Conservation (phyloP, 305 asterid genomes). For the Fraxinus paxiana region DNA sequence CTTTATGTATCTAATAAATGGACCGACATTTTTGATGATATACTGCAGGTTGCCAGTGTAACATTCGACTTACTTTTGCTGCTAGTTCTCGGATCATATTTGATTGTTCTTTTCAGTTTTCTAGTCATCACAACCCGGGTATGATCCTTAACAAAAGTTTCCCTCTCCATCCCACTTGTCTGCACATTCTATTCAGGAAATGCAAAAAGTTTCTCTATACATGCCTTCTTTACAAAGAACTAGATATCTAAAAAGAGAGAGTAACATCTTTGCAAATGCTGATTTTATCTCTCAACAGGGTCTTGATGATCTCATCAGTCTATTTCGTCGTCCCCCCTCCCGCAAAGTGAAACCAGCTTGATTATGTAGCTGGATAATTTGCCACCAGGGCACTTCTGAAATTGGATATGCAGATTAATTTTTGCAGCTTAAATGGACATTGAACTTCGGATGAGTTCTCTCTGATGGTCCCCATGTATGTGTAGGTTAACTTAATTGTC, state of each 20-base stretch:
- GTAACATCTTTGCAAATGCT: not conserved
- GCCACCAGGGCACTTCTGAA: slow-evolving; percentile 1
- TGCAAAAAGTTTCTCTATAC: not conserved
- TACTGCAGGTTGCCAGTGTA: slow-evolving; percentile 86
- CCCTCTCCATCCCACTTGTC: not conserved
- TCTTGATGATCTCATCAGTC: slow-evolving; percentile 79
- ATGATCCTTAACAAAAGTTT: slow-evolving; percentile 24
- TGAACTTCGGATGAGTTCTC: slow-evolving; percentile 20
- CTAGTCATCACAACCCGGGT: slow-evolving; percentile 86
- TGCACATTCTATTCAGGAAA: not conserved
- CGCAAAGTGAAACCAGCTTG: slow-evolving; percentile 74
- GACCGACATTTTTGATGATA: slow-evolving; percentile 1
- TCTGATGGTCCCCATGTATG: slow-evolving; percentile 2
- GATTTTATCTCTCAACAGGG: slow-evolving; percentile 51
- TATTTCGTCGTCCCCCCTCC: slow-evolving; percentile 85
- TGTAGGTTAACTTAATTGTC: not conserved
- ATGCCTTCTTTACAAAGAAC: not conserved
- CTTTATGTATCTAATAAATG: not conserved
- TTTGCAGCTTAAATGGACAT: slow-evolving; percentile 28
- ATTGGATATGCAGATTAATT: slow-evolving; percentile 14
- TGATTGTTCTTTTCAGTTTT: slow-evolving; percentile 74
- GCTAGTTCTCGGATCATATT: slow-evolving; percentile 79
- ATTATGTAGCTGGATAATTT: slow-evolving; percentile 8
- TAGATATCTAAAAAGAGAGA: not conserved
- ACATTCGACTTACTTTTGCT: slow-evolving; percentile 88